Percentiles rank a stretch among this genome's conserved stretches.
Evolutionary conservation across 768 basidiomycete species (phyloP).

Genomic region (Daedaleopsis nitida): DNA sequence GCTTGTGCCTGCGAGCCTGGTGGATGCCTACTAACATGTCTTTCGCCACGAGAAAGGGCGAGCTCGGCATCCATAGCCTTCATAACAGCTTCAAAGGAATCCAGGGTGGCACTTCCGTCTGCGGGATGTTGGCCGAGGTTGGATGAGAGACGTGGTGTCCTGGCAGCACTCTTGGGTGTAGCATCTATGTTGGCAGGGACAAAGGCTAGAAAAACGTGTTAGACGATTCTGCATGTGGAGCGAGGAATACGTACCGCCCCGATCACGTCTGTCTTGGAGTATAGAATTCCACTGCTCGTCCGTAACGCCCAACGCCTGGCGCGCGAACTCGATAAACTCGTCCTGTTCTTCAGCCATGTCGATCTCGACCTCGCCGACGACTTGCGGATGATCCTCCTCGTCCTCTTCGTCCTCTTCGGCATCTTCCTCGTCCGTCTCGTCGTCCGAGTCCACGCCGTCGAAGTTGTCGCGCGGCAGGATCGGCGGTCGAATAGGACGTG

Average conservation of each 20-base stretch:
- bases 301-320: conserved; percentile 85
- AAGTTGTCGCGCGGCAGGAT: conserved; percentile 81
- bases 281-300: conserved; percentile 93
- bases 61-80: conserved; percentile 91
- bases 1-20: conserved; percentile 48
- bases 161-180: conserved; percentile 11
- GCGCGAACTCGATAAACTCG: conserved; percentile 94
- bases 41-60: conserved; percentile 40
- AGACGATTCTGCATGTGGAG: not conserved
- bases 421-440: conserved; percentile 74
- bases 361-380: conserved; percentile 82
- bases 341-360: conserved; percentile 94
- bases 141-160: not conserved
- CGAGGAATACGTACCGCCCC: conserved; percentile 68
- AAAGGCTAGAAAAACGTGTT: conserved; percentile 19
- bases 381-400: conserved; percentile 81
- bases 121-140: not conserved
- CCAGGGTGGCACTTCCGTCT: conserved; percentile 66
- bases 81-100: conserved; percentile 97
- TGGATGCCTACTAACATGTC: conserved; percentile 1
- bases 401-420: conserved; percentile 55
- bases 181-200: conserved; percentile 24
- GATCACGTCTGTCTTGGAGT: conserved; percentile 67
- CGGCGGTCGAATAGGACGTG: conserved; percentile 68
- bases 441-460: conserved; percentile 93